These are phyloP conservation scores for Eutypella sp. DNA, from an alignment of 2,329 filamentous ascomycete genomes.

Conservation along the genomic window DNA sequence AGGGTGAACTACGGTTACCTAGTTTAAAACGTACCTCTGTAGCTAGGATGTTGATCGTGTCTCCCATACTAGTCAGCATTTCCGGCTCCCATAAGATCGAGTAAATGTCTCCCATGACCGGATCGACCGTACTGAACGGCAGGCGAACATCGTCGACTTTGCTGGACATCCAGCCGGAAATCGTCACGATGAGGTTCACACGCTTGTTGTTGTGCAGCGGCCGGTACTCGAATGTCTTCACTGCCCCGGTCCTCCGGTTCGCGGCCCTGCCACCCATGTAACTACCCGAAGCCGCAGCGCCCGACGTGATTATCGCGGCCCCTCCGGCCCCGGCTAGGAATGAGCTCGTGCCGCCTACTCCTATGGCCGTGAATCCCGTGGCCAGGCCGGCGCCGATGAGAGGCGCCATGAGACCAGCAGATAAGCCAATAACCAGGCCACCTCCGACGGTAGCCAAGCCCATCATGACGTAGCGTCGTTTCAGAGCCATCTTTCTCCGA, in stretches of 20 bases:
- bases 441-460: slow-evolving; percentile 93
- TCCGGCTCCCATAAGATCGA: slow-evolving; percentile 97
- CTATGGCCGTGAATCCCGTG: slow-evolving; percentile 91
- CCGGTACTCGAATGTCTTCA: slow-evolving; percentile 94
- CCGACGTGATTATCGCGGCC: slow-evolving; percentile 88
- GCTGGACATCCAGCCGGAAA: slow-evolving; percentile 97
- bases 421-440: slow-evolving; percentile 89
- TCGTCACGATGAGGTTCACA: slow-evolving; percentile 89
- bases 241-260: slow-evolving; percentile 81
- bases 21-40: slow-evolving; percentile 68
- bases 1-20: neutral
- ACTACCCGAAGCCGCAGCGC: slow-evolving; percentile 79
- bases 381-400: slow-evolving; percentile 92
- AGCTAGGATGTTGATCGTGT: slow-evolving; percentile 95
- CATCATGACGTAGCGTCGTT: slow-evolving; percentile 88
- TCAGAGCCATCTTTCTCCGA: slow-evolving; percentile 75
- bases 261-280: slow-evolving; percentile 83
- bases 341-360: slow-evolving; percentile 78
- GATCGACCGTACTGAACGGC: slow-evolving; percentile 93
- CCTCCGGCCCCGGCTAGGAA: slow-evolving; percentile 91
- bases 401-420: slow-evolving; percentile 84
- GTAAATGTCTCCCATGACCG: slow-evolving; percentile 97
- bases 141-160: slow-evolving; percentile 94
- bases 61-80: slow-evolving; percentile 96
- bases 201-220: slow-evolving; percentile 97